A percentile compares a stretch with the other conserved stretches of the same genome.
phyloP scores from a whole-genome alignment of 345 rosid genomes.

The Geranium brycei region DNA sequence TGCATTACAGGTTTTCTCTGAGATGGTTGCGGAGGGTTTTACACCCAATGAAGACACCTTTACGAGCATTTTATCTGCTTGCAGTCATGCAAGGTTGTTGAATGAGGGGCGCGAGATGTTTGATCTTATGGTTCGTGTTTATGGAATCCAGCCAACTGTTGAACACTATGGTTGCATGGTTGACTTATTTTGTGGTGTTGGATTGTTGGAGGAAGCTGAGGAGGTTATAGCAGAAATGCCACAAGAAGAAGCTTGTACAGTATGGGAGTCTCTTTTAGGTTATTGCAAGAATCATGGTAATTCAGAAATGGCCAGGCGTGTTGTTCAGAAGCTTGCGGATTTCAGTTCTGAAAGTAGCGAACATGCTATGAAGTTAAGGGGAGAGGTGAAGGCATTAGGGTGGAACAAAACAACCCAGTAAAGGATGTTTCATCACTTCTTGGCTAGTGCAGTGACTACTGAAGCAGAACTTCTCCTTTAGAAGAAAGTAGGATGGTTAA shows the following conservation, averaged over 20 bases:
- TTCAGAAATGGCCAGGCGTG: conserved; percentile 26
- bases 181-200: too few species aligned
- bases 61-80: conserved; percentile 33
- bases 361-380: too few species aligned
- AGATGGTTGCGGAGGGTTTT: conserved; percentile 33
- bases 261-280: conserved; percentile 28
- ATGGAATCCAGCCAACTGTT: conserved; percentile 22
- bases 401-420: conserved; percentile 14
- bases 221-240: conserved; percentile 21
- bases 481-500: too few species aligned
- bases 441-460: conserved; percentile 23
- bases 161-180: conserved; percentile 4
- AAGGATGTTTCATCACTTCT: conserved; percentile 23
- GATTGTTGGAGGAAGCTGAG: too few species aligned
- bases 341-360: too few species aligned
- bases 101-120: conserved; percentile 18
- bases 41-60: conserved; percentile 28
- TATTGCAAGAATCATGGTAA: conserved; percentile 33
- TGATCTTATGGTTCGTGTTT: conserved; percentile 24
- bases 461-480: neutral
- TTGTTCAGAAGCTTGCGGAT: conserved; percentile 21
- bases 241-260: conserved; percentile 16
- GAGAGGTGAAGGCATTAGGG: conserved; percentile 10
- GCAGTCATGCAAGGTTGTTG: conserved; percentile 38
- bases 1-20: conserved; percentile 32